Base-by-base conservation (phyloP, 495 filamentous ascomycete species). In the Umbilicaria muhlenbergii region DNA sequence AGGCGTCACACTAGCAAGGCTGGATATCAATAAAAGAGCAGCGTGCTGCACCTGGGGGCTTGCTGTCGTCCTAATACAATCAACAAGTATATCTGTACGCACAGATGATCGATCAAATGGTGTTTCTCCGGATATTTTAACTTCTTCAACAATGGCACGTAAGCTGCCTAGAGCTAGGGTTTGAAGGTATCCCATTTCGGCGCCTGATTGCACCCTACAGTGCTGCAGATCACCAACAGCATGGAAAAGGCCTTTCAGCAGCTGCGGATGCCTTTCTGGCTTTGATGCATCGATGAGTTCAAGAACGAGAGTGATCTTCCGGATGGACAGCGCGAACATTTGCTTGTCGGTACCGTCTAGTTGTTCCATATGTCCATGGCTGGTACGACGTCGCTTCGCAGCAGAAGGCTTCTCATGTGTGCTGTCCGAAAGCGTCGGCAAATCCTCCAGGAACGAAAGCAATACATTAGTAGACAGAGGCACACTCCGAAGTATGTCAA, bases 11-110 rank as follows among this genome's bases (percentile, higher is more conserved):
- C 76, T 75, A 28, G 91, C 88, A 38, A 96, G 61, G 17, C 72
- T 77, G 2, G 86, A 82, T 13, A 96, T 78, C 13, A 99, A 70
- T n/a, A 95, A 74, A 8, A 99, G 69, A 11, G 89, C 88, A 7
- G 78, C 71, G 50, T 94, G 95, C 58, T 93, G 92, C 11, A 95
- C 85, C 38, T 91, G 83, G 0, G 86, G 86, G 59, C 78, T 93
- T 4, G 81, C 69, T 0, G 86, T 89, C 19, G 81, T 83, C 44
- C 89, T 83, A 32, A 99, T 80, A 55, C 87, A 94, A 55, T 87
- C 83, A 19, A 95, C 81, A 21, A 96, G 74, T 21, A 94, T 61
- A 56, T 96, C 92, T 12, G 81, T 83, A 24, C 88, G 74, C 7
- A 94, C 79, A 39, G 73, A 74, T 0, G 77, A 75, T 11, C 72